phyloP scores from a whole-genome alignment of 2,329 filamentous ascomycete species.

The Pestalotiopsis sp. region DNA sequence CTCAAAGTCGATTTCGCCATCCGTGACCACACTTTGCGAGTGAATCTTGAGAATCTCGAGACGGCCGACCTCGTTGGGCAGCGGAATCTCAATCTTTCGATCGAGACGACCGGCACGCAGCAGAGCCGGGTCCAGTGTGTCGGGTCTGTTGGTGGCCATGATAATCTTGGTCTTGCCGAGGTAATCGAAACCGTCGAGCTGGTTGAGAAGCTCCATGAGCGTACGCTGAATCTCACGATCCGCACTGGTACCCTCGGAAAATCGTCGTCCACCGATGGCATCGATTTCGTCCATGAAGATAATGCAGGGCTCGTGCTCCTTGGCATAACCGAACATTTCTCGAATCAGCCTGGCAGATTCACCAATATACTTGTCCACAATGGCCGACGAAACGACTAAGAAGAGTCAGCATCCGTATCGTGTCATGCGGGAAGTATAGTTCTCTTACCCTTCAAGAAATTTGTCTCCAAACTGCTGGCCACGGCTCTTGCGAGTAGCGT shows the following conservation, averaged over 20 bases:
- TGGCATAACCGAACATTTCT: constrained; percentile 99
- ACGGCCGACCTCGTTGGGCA: constrained; percentile 95
- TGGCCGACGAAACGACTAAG: constrained; percentile 93
- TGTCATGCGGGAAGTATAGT: not conserved
- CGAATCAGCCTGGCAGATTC: constrained; percentile 96
- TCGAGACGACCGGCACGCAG: constrained; percentile 92
- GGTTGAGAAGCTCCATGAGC: constrained; percentile 97
- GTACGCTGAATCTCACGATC: constrained; percentile 98
- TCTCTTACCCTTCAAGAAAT: constrained; percentile 89
- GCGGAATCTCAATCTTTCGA: constrained; percentile 95
- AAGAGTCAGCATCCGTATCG: constrained; percentile 18
- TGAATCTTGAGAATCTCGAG: constrained; percentile 99
- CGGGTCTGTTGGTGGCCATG: constrained; percentile 98
- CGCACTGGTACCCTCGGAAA: constrained; percentile 95
- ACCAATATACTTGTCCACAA: constrained; percentile 99
- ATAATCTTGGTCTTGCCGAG: constrained; percentile 99
- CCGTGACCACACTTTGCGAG: constrained; percentile 79
- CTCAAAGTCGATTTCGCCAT: constrained; percentile 98
- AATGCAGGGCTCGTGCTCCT: constrained; percentile 98
- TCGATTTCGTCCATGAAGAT: constrained; percentile 99
- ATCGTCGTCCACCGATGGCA: constrained; percentile 93
- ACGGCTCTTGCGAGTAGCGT: constrained; percentile 93
- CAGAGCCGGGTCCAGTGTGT: constrained; percentile 92
- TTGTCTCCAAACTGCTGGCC: constrained; percentile 94
- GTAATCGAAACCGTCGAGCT: constrained; percentile 98